Base-by-base conservation (phyloP, 148 eudicot genomes). In the Pouteria glomerata region DNA sequence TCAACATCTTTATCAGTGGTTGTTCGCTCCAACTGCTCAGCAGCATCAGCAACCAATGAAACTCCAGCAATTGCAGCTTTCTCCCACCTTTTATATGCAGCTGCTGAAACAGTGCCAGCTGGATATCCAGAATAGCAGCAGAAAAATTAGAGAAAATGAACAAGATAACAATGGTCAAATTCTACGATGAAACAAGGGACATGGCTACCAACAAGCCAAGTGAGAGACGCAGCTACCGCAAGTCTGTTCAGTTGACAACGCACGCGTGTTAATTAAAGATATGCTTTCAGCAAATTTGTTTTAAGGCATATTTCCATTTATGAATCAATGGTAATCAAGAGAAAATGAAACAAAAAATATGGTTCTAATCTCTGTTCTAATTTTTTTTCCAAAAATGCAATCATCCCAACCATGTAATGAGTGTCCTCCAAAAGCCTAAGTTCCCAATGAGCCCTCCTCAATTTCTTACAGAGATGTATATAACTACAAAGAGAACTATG, bases 61-160 rank as follows among this genome's bases (percentile, higher is more conserved):
- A 96, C 92, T 61, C 99, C 99, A 82, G 96, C 99, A 76, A 87
- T 96, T 63, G 97, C 99, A 66, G 96, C 99, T 86, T 92, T 90
- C 69, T 96, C 97, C 99, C 97, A 92, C 80, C 85, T 88, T 85
- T 87, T 92, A 57, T 82, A 78, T 61, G 94, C 92, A 81, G 90
- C 88, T 44, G 89, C 79, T 52, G 96, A 86, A 58, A 76, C 73
- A 70, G 66, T 63, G 76, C 84, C 91, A 82, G 77, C 69, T 71
- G 66, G 45, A 81, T 24, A 81, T 74, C 39, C 72, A 57, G 53
- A 59, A 65, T 33, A n/a, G 23, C 4, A 65, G n/a, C 0, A 56
- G 45, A 44, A 70, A 59, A 71, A 58, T 27, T 60, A 67, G 52
- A 57, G 26, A n/a, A 13, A 50, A 30, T 30, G 41, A 60, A 53